These are phyloP conservation scores for Russula foetens DNA, from an alignment of 768 basidiomycete genomes.

Conservation along the genomic window DNA sequence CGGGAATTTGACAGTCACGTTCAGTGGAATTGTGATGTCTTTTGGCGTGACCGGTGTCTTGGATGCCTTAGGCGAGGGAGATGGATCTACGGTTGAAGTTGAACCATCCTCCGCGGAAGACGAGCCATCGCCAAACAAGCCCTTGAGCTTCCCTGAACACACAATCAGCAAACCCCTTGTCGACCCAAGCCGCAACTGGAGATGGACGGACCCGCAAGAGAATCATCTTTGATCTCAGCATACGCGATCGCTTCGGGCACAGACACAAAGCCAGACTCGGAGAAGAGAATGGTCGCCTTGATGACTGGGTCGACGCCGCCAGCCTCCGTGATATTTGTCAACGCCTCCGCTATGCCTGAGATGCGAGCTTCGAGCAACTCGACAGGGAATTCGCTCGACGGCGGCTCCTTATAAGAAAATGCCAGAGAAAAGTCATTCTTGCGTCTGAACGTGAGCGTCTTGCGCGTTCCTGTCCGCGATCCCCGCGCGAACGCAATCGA, in stretches of 20 bases:
- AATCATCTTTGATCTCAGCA: constrained; percentile 78
- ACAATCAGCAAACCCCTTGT: not conserved
- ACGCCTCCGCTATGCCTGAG: constrained; percentile 62
- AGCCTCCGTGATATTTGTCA: constrained; percentile 75
- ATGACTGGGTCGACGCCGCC: constrained; percentile 78
- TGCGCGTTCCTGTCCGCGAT: constrained; percentile 72
- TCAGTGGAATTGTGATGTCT: constrained; percentile 61
- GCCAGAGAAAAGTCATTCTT: constrained; percentile 75
- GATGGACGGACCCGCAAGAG: constrained; percentile 49
- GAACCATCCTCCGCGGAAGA: constrained; percentile 25
- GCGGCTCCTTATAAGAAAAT: constrained; percentile 63
- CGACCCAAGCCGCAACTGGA: not conserved
- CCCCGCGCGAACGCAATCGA: constrained; percentile 71
- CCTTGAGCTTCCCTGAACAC: constrained; percentile 70
- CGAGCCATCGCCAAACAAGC: constrained; percentile 64
- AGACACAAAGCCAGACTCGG: constrained; percentile 80
- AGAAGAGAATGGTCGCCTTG: constrained; percentile 75
- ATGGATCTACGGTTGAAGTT: constrained; percentile 33
- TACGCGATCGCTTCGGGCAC: constrained; percentile 72
- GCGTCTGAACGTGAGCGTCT: constrained; percentile 80
- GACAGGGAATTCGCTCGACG: constrained; percentile 61
- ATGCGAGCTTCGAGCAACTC: constrained; percentile 70
- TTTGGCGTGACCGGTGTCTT: constrained; percentile 26
- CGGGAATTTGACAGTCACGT: constrained; percentile 52
- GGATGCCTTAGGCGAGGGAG: constrained; percentile 27